Conservation (phyloP, 2,329 filamentous ascomycete species). For the Colletotrichum truncatum region DNA sequence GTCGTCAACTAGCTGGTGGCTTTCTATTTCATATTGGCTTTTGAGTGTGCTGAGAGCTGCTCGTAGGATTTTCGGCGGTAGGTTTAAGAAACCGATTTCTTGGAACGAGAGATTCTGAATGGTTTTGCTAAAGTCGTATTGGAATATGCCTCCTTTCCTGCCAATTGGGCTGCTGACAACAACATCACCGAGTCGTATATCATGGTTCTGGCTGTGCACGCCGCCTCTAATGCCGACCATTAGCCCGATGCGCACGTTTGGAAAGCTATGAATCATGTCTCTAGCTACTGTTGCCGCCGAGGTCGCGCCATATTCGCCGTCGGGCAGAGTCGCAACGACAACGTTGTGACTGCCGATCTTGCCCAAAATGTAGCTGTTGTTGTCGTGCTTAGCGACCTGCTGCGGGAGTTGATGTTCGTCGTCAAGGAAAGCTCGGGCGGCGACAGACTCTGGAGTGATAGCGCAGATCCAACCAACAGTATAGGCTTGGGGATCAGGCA, state of each 20-base stretch:
- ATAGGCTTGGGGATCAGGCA: no score
- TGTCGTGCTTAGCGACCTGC: no score
- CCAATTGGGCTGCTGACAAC: conserved; percentile 5
- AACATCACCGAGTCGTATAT: conserved; percentile 25
- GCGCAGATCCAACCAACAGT: conserved; percentile 5
- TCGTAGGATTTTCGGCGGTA: conserved; percentile 1
- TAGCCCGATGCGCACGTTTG: conserved; percentile 3
- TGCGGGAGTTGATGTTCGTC: no score
- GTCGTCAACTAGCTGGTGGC: neutral
- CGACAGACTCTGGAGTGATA: neutral
- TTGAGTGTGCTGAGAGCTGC: no score
- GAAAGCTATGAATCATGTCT: conserved; percentile 15
- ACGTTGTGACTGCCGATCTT: conserved; percentile 30
- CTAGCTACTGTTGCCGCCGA: neutral
- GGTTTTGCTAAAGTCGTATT: conserved; percentile 27
- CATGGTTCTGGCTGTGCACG: neutral
- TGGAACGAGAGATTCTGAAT: conserved; percentile 12
- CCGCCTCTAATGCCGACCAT: conserved; percentile 15
- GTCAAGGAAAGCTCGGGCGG: no score
- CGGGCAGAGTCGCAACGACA: conserved; percentile 32
- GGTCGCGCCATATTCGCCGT: conserved; percentile 25
- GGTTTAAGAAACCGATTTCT: neutral
- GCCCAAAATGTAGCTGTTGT: no score
- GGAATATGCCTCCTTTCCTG: conserved; percentile 8
- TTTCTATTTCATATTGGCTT: no score